A percentile compares a stretch with the other conserved stretches of the same genome.
phyloP scores from a whole-genome alignment of 345 rosid species.

The thale cress (Arabidopsis thaliana) region DNA sequence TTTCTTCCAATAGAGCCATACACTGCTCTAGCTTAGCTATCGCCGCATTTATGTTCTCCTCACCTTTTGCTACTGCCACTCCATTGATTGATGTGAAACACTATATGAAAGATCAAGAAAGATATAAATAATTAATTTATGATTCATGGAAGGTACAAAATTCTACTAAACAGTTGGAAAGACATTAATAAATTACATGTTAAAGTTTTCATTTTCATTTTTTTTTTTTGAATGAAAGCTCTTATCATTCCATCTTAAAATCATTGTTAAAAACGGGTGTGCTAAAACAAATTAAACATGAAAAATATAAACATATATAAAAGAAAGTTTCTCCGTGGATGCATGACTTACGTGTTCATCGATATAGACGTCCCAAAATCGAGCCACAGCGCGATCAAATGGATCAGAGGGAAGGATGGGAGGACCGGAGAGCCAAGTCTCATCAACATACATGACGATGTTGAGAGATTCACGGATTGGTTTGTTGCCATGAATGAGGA shows the following conservation, averaged over 20 bases:
- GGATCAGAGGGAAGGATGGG: slow-evolving; percentile 45
- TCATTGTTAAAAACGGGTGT: not conserved
- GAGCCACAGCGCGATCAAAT: slow-evolving; percentile 46
- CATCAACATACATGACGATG: slow-evolving; percentile 47
- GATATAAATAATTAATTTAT: not conserved
- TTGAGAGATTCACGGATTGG: slow-evolving; percentile 47
- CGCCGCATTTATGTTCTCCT: slow-evolving; percentile 51
- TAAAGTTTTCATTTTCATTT: no score
- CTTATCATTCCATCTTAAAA: not conserved
- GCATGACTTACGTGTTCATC: slow-evolving; percentile 55
- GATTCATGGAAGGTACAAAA: not conserved
- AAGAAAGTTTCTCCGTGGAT: not conserved
- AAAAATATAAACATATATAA: not conserved
- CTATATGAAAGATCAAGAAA: slow-evolving; percentile 38
- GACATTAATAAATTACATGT: not conserved
- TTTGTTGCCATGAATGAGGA: slow-evolving; percentile 50
- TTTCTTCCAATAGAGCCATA: slow-evolving; percentile 60
- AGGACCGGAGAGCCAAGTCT: slow-evolving; percentile 46
- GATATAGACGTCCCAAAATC: slow-evolving; percentile 46
- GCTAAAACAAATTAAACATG: not conserved
- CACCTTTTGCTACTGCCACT: slow-evolving; percentile 46
- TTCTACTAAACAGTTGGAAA: not conserved
- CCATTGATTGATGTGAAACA: slow-evolving; percentile 58
- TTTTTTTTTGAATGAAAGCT: no score
- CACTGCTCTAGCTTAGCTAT: slow-evolving; percentile 50